These are phyloP conservation scores for Arachis stenosperma DNA, from an alignment of 306 rosid species.

Conservation along the genomic window DNA sequence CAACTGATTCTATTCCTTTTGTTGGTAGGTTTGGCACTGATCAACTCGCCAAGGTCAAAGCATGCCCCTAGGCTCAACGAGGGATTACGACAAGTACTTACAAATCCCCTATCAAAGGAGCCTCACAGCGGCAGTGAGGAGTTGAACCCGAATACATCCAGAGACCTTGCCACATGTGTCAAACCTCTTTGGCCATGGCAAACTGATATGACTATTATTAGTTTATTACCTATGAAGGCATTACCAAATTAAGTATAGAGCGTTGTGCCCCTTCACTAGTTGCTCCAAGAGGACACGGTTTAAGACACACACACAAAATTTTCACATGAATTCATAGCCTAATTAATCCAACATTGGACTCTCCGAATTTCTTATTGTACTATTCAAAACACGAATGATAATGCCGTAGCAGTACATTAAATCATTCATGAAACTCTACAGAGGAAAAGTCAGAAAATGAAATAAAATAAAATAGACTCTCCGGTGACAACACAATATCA, in stretches of 20 bases:
- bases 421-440: not conserved
- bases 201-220: too few species aligned
- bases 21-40: too few species aligned
- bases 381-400: not conserved
- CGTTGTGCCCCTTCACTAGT: not conserved
- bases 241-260: constrained; percentile 5
- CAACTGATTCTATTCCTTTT: not conserved
- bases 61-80: too few species aligned
- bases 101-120: too few species aligned
- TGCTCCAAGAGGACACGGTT: constrained; percentile 13
- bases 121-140: too few species aligned
- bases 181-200: too few species aligned
- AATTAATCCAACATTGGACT: constrained; percentile 25
- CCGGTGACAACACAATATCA: not conserved
- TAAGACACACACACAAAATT: not conserved
- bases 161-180: too few species aligned
- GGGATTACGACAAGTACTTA: too few species aligned
- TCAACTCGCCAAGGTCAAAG: too few species aligned
- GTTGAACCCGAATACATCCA: too few species aligned
- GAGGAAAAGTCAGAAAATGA: not conserved
- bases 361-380: not conserved
- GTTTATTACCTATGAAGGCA: not conserved
- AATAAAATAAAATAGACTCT: not conserved
- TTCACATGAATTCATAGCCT: constrained; percentile 2
- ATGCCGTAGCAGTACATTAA: not conserved